Base-by-base conservation (phyloP, 108 stramenopile species). In the Bacterosira constricta region DNA sequence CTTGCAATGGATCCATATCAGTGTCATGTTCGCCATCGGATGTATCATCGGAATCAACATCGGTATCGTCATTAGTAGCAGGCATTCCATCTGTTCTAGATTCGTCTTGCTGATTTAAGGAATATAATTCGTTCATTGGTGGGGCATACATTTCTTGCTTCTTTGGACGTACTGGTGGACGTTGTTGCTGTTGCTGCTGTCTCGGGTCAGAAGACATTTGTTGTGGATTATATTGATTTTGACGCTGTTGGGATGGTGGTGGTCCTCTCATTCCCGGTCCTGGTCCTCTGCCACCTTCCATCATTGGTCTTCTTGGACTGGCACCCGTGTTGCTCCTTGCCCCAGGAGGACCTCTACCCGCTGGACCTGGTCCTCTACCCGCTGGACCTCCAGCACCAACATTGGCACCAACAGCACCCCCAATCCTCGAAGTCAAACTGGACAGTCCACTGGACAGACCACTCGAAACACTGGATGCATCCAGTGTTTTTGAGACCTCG, bases 401-500 rank as follows among this genome's bases (percentile, higher is more conserved):
- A 35, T 71, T 64, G 32, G 57, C 38, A 58, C 63, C 53, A 37
- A 69, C 58, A 63, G 67, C 45, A n/a, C 55, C 30, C 3, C 79
- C 71, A 36, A 73, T 61, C 62, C 71, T 71, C 45, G 79, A 68
- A 2, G 71, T 80, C 21, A 69, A 36, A 34, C 54, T 64, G 9
- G 76, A 65, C n/a, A n/a, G n/a, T n/a, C n/a, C n/a, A n/a, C n/a
- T n/a, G n/a, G n/a, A n/a, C n/a, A n/a, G n/a, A n/a, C n/a, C n/a
- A n/a, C n/a, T n/a, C n/a, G n/a, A n/a, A 3, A 79, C 78, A 55
- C 71, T 73, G 26, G 79, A 73, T 0, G 62, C 56, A 37, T 80
- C 79, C 8, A 80, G 44, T 38, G 66, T 54, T 69, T 73, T 66
- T 9, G 79, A 68, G 15, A 80, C 79, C 63, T 73, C 71, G 9